Evolutionary conservation across 2,329 filamentous ascomycete species (phyloP), one percentile per base, ranked within the genome.

Genomic region (Ascosphaera acerosa): DNA sequence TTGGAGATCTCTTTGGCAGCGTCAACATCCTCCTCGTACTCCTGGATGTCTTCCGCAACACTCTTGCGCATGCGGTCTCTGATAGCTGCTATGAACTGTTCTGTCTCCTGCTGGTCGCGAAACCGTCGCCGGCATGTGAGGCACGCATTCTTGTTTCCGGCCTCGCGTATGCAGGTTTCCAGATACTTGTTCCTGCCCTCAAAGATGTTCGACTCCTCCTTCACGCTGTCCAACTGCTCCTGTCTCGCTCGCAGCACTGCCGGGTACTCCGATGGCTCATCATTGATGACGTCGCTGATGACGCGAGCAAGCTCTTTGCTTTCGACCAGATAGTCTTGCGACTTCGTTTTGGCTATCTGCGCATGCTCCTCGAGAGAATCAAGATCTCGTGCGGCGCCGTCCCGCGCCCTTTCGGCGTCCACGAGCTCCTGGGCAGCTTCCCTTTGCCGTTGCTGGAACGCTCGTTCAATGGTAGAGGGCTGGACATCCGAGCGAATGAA

Each of bases 351-450:
- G 15, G 62, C 54, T 29, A 60, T 70, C 29, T 68, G 71, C 19
- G 89, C 55, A 42, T 68, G 70, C 48, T 69, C 80, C 37, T 81
- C 74, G 7, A 80, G 54, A 39, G 82, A 73, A 42, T 78, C 73
- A 18, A 84, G 60, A 42, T 82, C 75, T 39, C 76, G 66, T 38
- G 64, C 66, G 2, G 67, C 60, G 23, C 64, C 62, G 35, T 91
- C 80, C 31, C 78, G 70, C 35, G 69, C 62, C 30, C 64, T 66
- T 44, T 76, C 70, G 4, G 70, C 69, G 22, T 76, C 69, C 9
- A 61, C 58, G 18, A 80, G 58, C 15, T 60, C 50, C 20, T 58
- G 56, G 15, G 51, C 59, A 41, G 71, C 73, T 22, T 61, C 52
- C 29, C 66, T 59, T 6, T 80, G 42, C 3, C 62, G 58, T 2